Evolutionary conservation across 495 filamentous ascomycete species (phyloP), one percentile per base, ranked within the genome.

Genomic region (Annulohypoxylon stygium): DNA sequence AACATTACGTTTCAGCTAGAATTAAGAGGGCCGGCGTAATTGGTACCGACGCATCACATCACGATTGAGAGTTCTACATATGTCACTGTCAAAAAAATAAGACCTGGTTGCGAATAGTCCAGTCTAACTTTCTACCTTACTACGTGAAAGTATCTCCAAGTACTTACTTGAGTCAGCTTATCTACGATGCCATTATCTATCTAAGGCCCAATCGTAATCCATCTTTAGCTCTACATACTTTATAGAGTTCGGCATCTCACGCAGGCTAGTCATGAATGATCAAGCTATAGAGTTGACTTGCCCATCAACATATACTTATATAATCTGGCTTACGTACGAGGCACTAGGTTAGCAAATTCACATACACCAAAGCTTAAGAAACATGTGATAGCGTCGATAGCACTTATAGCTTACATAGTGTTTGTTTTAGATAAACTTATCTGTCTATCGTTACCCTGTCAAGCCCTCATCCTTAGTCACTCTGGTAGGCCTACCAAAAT

Each of bases 1-100:
- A 60, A 45, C 53, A 65, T 67, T 65, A n/a, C 33, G 45, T 64
- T 71, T 67, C 54, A 25, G 41, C 57, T 33, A 41, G 48, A 60
- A 36, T 14, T 18, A 23, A 51, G 39, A 65, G 55, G 65, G 34
- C 30, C 39, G 48, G 54, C 36, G 47, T 37, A 66, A 25, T 62
- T 53, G 51, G 58, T 58, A 26, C 53, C 30, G 60, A 61, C 51
- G 57, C 64, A 63, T 72, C 54, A 30, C 45, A 20, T 47, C 47
- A 57, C 39, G 14, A 37, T 8, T 41, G 50, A 54, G 23, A 68
- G 67, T 62, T 62, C 69, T 61, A 66, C 34, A 65, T 14, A 33
- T 61, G 25, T n/a, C 45, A 30, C 45, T 41, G 55, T 26, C 33
- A 41, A 47, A 0, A 36, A 6, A 30, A 30, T 30, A 43, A 43